Percentiles rank a stretch among this genome's conserved stretches.
Evolutionary conservation across 345 rosid genomes (phyloP).

Genomic region (Dimocarpus longan): DNA sequence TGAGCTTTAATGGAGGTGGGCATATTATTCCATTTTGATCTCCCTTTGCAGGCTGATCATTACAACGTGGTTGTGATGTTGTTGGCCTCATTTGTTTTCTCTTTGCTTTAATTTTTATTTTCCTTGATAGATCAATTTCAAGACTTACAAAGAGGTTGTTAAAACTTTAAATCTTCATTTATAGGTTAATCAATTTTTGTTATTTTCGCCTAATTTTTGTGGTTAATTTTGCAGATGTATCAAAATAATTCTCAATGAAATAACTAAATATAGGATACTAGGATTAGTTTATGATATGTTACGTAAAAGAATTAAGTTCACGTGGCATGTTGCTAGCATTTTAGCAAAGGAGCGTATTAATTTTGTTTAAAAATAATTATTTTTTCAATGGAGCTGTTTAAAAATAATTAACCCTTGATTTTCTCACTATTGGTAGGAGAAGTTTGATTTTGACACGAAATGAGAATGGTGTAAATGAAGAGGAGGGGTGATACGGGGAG

Average conservation of each 20-base stretch:
- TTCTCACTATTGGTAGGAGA: neutral
- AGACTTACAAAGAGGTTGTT: neutral
- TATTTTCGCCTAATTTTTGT: no score
- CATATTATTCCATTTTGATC: slow-evolving; percentile 16
- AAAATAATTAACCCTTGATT: no score
- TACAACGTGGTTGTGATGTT: slow-evolving; percentile 5
- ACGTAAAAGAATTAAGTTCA: no score
- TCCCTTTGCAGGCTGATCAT: slow-evolving; percentile 24
- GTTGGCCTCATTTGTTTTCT: slow-evolving; percentile 37
- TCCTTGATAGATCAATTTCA: neutral
- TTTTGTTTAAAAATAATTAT: no score
- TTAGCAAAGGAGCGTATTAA: no score
- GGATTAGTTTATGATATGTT: no score
- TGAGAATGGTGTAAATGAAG: neutral
- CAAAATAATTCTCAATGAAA: no score
- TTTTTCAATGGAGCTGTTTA: no score
- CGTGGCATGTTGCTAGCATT: no score
- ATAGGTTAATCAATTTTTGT: neutral
- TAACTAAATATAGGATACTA: no score
- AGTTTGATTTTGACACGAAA: neutral
- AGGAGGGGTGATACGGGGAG: neutral
- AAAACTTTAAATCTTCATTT: neutral
- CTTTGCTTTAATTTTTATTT: neutral
- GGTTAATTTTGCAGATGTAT: no score
- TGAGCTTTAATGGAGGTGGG: slow-evolving; percentile 38